Conservation (phyloP, 1,284 basidiomycete species). For the Polyporus tsugae region DNA sequence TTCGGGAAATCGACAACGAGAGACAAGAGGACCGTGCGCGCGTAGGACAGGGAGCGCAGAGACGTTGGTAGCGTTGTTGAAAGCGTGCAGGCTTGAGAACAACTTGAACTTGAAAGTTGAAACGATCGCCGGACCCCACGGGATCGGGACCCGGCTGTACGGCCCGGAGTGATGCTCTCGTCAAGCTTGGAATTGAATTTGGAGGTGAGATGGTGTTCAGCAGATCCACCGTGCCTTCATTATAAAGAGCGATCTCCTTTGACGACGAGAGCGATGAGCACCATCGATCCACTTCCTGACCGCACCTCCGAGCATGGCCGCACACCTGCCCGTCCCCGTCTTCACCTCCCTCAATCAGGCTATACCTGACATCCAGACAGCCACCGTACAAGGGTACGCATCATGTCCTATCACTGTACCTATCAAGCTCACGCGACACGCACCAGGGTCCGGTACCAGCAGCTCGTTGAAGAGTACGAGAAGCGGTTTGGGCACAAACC, state of each 20-base stretch:
- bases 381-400: constrained; percentile 63
- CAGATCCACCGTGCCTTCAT: constrained; percentile 2
- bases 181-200: background rate
- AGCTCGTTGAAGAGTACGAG: constrained; percentile 70
- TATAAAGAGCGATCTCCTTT: constrained; percentile 7
- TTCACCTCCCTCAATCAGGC: constrained; percentile 69
- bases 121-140: no score
- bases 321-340: constrained; percentile 68
- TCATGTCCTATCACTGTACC: constrained; percentile 16
- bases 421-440: background rate
- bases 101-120: background rate
- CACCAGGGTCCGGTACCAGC: constrained; percentile 66
- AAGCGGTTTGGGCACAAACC: constrained; percentile 72
- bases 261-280: constrained; percentile 12
- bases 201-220: background rate
- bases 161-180: background rate
- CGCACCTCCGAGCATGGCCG: constrained; percentile 53
- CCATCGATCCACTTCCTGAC: constrained; percentile 17
- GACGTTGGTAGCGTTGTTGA: no score
- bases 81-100: no score
- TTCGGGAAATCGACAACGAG: background rate
- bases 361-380: constrained; percentile 62
- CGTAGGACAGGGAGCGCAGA: background rate
- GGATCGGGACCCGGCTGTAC: no score
- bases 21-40: background rate